Evolutionary conservation across 441 rosid genomes (phyloP), one percentile per base, ranked within the genome.

Genomic region (Gossypium schwendimanii): DNA sequence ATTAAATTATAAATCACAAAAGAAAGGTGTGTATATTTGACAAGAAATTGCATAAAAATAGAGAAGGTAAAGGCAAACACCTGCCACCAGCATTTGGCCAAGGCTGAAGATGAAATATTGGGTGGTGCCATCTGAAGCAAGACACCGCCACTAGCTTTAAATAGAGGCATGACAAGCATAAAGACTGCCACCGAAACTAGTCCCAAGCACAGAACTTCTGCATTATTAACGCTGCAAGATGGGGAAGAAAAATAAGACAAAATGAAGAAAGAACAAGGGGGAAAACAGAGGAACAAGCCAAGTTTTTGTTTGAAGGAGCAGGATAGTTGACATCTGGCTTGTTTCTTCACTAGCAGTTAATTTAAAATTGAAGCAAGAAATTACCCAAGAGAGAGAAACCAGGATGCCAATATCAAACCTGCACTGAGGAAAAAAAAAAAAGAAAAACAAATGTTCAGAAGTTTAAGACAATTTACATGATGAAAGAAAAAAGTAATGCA

Each of bases 121-220:
- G 97, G 94, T n/a, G 99, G 97, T 55, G 97, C 93, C 91, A 78
- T 91, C 83, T 94, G 99, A 78, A 92, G 97, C 87, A 94, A 85
- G 73, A 94, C 73, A 23, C 96, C 90, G 50, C 88, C 96, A 10
- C 91, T 81, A 20, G 90, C 83, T 80, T 86, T 92, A 75, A 92
- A 92, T 8, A 94, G 92, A 8, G 98, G 97, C 91, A 91, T 84
- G 75, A 88, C 93, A 63, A 94, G 91, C 90, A 87, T 85, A 80
- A 92, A 89, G 36, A 92, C 93, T 15, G 91, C 82, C 58, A 81
- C 86, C 0, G 96, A 86, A 76, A 94, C 99, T 73, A 94, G 85
- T 62, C 99, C 97, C 81, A 94, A 78, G 79, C 99, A 94, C 54
- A 94, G 77, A 49, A 92, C 98, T 76, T 92, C 97, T 9, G 99